phyloP scores from a whole-genome alignment of 345 rosid species.

The Eucalyptus paniculata region DNA sequence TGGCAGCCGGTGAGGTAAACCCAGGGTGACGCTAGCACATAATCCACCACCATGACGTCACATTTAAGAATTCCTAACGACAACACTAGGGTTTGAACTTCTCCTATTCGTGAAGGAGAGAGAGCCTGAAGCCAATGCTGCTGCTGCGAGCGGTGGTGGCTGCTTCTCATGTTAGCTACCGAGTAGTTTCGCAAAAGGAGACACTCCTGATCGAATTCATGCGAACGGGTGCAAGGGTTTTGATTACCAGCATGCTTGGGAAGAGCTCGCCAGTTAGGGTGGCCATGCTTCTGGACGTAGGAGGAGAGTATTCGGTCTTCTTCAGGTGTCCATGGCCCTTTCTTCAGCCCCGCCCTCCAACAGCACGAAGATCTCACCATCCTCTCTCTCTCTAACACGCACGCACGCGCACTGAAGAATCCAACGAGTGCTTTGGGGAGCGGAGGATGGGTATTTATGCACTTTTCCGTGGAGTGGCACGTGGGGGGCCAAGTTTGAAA shows the following conservation, averaged over 20 bases:
- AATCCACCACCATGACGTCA: too few relatives aligned
- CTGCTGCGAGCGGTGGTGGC: too few relatives aligned
- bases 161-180: background rate
- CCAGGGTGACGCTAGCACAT: accelerated
- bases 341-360: background rate
- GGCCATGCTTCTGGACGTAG: background rate
- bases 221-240: background rate
- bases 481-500: background rate
- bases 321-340: background rate
- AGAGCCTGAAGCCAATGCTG: too few relatives aligned
- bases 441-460: background rate
- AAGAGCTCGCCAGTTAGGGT: background rate
- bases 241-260: background rate
- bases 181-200: background rate
- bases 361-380: background rate
- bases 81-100: too few relatives aligned
- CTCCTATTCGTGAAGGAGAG: too few relatives aligned
- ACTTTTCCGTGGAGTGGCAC: background rate
- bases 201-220: background rate
- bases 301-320: background rate
- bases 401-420: background rate
- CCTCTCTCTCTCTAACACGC: background rate
- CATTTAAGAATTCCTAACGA: too few relatives aligned
- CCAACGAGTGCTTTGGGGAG: background rate
- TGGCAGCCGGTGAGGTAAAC: accelerated